Conservation (phyloP, 75 land plant species). For the Cupressus sempervirens region DNA sequence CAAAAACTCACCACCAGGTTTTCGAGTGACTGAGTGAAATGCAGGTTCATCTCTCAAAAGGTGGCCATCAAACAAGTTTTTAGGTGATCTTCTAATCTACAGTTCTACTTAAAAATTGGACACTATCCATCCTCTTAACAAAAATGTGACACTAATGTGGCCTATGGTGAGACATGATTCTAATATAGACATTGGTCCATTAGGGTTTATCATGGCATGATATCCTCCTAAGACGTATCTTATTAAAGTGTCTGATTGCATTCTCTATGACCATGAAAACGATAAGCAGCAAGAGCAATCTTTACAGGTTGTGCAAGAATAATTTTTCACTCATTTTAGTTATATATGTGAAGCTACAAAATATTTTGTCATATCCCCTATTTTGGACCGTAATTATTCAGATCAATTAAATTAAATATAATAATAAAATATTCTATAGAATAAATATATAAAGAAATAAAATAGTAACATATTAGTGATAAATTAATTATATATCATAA, state of each 20-base stretch:
- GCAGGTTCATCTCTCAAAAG: too few species aligned
- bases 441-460: too few species aligned
- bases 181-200: neutral
- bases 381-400: too few species aligned
- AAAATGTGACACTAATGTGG: neutral
- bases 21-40: too few species aligned
- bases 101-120: neutral
- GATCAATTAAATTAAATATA: too few species aligned
- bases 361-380: too few species aligned
- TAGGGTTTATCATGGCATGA: neutral
- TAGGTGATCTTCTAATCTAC: too few species aligned
- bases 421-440: too few species aligned
- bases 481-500: too few species aligned
- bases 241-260: neutral
- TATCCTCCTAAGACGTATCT: neutral
- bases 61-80: too few species aligned
- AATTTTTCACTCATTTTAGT: neutral
- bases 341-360: neutral
- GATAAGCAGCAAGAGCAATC: neutral
- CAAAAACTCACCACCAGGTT: too few species aligned
- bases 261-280: neutral
- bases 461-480: too few species aligned
- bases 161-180: neutral
- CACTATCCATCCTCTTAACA: neutral
- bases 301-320: neutral